Evolutionary conservation across 1,284 basidiomycete species (phyloP), one percentile per base, ranked within the genome.

Genomic region (Moniliophthora roreri): DNA sequence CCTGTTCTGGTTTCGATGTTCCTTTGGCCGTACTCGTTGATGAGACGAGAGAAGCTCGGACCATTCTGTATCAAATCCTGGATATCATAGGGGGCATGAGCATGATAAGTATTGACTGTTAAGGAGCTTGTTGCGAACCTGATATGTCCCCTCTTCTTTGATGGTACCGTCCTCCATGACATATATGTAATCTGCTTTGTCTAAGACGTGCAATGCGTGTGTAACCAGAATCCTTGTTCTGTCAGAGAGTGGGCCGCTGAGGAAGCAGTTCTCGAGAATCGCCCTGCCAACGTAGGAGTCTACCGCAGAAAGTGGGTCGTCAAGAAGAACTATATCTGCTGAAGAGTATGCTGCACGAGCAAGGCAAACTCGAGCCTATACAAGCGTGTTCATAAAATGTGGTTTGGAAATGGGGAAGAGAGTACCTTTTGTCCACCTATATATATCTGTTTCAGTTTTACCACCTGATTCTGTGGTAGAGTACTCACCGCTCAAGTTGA

Each of bases 341-440:
- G 77, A 71, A 0, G 83, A 82, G 63, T 87, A 89, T 5, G 85
- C 77, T 2, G 84, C 84, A 2, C 86, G 71, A 2, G 86, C 86
- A 3, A 89, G 72, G 7, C 79, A 83, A 11, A 89, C 78, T 9
- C 87, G 78, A 18, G 86, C 86, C 66, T 84, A 26, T 32, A 18
- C 8, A 5, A n/a, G 8, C n/a, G 9, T 8, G 16, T 13, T 47
- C 26, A 68, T 51, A 75, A 75, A 0, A 72, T 71, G 20, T 74
- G 71, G 38, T 64, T 69, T 50, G 70, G 21, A 32, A 53, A 44
- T 11, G 15, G 32, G n/a, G n/a, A n/a, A n/a, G 21, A 44, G n/a
- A 13, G 1, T 42, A 61, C 70, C 64, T 73, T 75, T 54, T 74
- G 72, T 13, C 72, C 71, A 58, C 71, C 70, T 65, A 52, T 44